Percentiles rank a stretch among this genome's conserved stretches.
These are phyloP conservation scores for Mrakia blollopis DNA, from an alignment of 768 basidiomycete species.

Conservation along the genomic window DNA sequence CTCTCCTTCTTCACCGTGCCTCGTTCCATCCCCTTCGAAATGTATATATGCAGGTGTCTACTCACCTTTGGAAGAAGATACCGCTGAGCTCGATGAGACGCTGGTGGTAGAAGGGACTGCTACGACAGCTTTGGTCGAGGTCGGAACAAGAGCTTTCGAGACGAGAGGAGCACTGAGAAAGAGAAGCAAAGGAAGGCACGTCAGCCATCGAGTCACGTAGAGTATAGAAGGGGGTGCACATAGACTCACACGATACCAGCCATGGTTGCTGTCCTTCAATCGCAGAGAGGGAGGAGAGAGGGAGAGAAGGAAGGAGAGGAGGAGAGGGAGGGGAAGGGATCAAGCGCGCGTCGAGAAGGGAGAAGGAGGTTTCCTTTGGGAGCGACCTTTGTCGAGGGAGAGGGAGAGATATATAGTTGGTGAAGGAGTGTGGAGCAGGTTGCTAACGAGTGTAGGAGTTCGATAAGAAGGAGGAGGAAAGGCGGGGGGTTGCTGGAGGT, in stretches of 20 bases:
- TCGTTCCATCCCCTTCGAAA: background rate
- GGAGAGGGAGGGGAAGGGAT: background rate
- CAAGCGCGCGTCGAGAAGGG: conserved; percentile 3
- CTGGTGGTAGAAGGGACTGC: background rate
- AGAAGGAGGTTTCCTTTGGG: background rate
- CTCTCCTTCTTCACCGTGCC: background rate
- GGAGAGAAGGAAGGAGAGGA: background rate
- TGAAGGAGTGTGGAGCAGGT: too few relatives aligned
- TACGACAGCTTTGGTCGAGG: background rate
- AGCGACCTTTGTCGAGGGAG: background rate
- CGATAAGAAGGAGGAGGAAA: background rate
- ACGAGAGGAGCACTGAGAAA: background rate
- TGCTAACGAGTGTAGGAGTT: background rate
- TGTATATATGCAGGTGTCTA: background rate
- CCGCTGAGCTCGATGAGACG: background rate
- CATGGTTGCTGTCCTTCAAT: background rate
- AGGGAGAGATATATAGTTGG: background rate
- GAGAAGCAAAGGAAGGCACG: background rate
- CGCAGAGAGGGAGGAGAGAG: background rate
- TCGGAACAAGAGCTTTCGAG: background rate
- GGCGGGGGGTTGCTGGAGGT: background rate
- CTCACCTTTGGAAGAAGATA: background rate
- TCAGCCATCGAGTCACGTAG: background rate
- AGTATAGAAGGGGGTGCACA: too few relatives aligned
- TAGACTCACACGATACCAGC: background rate